Evolutionary conservation across 1,284 basidiomycete genomes (phyloP).

Genomic region (Ceratobasidium sp.): DNA sequence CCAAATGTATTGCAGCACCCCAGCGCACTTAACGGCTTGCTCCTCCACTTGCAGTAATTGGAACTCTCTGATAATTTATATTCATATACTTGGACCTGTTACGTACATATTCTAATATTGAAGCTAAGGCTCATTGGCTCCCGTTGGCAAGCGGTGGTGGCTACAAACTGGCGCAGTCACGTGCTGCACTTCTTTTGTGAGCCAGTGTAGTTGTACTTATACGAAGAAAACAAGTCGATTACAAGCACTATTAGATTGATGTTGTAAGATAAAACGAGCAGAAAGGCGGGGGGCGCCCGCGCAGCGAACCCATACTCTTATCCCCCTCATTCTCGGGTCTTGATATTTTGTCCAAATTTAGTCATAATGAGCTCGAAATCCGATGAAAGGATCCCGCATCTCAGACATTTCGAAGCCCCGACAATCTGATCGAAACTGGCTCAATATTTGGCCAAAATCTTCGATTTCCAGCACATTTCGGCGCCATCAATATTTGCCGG

Average conservation of each 20-base stretch:
- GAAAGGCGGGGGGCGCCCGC: background rate
- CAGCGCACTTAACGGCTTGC: no score
- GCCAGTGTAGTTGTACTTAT: background rate
- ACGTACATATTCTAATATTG: no score
- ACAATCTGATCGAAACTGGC: background rate
- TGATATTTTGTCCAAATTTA: background rate
- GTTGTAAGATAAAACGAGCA: no score
- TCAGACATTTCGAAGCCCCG: background rate
- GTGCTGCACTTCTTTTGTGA: no score
- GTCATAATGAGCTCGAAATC: background rate
- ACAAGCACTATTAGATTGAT: background rate
- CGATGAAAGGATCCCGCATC: background rate
- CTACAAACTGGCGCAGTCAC: no score
- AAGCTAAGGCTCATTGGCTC: no score
- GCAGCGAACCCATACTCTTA: background rate
- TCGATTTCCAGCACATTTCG: background rate
- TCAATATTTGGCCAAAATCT: background rate
- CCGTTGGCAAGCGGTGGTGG: no score
- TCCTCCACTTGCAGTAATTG: no score
- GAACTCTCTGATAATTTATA: no score
- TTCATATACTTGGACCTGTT: no score
- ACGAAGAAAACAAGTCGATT: background rate
- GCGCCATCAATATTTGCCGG: background rate
- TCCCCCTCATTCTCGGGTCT: background rate
- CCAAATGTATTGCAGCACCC: no score